Evolutionary conservation across 768 basidiomycete species (phyloP), one percentile per base, ranked within the genome.

Genomic region (Mycena filopes): DNA sequence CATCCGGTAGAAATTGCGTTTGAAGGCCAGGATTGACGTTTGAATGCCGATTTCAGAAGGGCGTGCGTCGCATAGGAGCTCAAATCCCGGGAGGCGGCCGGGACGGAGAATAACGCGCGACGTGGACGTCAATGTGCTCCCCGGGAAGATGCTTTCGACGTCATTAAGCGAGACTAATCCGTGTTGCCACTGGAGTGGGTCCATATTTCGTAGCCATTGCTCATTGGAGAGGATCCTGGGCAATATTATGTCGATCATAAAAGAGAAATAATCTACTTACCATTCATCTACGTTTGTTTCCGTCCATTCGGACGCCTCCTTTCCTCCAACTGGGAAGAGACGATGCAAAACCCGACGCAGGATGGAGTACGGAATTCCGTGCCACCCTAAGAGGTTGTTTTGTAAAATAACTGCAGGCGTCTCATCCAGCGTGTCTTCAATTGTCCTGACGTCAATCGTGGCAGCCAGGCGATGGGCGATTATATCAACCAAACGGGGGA

Each of bases 221-320:
- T 63, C 61, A 28, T 55, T 55, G 13, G 25, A 41, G 29, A 63
- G 23, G 15, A 63, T 63, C 54, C 61, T 63, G n/a, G 2, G 45
- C 25, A 16, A 3, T 33, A 33, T 33, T 12, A 33, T n/a, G 51
- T 23, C 33, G 18, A n/a, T n/a, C 8, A 28, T 29, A 5, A 45
- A 18, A 26, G 15, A 45, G 23, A 56, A 29, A 7, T 18, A n/a
- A n/a, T n/a, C n/a, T n/a, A n/a, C n/a, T n/a, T 33, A 57, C 55
- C 55, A 57, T 46, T 57, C 43, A 29, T 57, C 55, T 29, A 57
- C 33, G 10, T 31, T 29, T 25, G 38, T 55, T 55, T 9, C 38
- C 21, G n/a, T 12, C n/a, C n/a, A 51, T 2, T 41, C 53, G 38
- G 5, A 25, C 7, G 38, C 53, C 23, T 55, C 53, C 21, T 41